These are phyloP conservation scores for Ustilago trichophora DNA, from an alignment of 1,284 basidiomycete genomes.

Conservation along the genomic window DNA sequence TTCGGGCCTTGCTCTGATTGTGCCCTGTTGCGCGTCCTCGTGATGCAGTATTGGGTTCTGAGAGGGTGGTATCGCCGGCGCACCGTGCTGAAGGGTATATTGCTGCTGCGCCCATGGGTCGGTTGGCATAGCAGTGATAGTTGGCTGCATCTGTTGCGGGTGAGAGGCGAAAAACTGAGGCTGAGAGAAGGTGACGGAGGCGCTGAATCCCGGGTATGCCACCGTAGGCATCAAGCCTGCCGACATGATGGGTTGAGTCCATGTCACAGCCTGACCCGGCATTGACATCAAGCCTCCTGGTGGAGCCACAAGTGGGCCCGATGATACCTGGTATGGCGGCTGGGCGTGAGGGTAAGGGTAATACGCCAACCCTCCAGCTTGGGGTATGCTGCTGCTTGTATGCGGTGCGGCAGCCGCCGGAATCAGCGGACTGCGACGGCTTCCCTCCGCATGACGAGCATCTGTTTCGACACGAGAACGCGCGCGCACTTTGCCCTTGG, in stretches of 20 bases:
- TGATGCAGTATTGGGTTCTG: neutral
- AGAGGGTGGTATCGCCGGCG: neutral
- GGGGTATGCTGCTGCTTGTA: neutral
- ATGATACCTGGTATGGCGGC: conserved; percentile 7
- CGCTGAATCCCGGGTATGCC: conserved; percentile 33
- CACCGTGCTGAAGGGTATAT: conserved; percentile 4
- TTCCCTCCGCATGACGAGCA: neutral
- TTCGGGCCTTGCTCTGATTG: too few relatives aligned
- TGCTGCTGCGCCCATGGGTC: conserved; percentile 11
- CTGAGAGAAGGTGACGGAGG: conserved; percentile 36
- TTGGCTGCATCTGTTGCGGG: conserved; percentile 10
- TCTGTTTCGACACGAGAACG: neutral
- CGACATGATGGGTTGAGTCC: conserved; percentile 28
- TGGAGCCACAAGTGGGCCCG: conserved; percentile 5
- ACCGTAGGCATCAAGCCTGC: conserved; percentile 12
- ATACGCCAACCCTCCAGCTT: conserved; percentile 11
- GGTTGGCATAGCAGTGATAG: neutral
- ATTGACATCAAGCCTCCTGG: neutral
- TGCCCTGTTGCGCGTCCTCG: neutral
- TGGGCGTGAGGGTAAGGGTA: conserved; percentile 18
- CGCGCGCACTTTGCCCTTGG: conserved; percentile 31
- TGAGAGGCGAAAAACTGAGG: conserved; percentile 33
- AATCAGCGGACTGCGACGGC: neutral
- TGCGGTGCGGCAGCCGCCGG: neutral
- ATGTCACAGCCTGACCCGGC: conserved; percentile 19